A percentile compares a stretch with the other conserved stretches of the same genome.
Evolutionary conservation across 352 stramenopile species (phyloP).

Genomic region (Phytophthora cactorum): DNA sequence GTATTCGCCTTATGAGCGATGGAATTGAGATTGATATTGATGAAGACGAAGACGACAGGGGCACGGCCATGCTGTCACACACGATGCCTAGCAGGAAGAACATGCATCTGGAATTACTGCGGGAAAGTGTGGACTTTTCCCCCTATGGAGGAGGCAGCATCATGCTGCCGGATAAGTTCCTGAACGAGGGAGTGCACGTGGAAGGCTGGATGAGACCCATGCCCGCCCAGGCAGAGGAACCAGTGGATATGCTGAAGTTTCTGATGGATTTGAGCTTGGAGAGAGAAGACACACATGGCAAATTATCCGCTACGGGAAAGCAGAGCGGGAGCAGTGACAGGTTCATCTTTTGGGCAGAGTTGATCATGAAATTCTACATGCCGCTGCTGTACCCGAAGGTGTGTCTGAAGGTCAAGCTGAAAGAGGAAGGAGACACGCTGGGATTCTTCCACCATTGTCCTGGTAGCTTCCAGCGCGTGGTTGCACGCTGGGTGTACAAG

Average conservation of each 20-base stretch:
- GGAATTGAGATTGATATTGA: constrained; percentile 54
- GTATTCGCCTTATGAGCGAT: constrained; percentile 51
- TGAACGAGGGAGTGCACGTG: constrained; percentile 86
- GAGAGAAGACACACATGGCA: constrained; percentile 51
- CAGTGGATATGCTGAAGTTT: constrained; percentile 91
- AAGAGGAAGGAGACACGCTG: constrained; percentile 79
- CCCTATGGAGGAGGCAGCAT: constrained; percentile 87
- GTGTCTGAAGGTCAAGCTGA: constrained; percentile 85
- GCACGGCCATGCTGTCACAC: constrained; percentile 46
- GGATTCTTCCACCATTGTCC: constrained; percentile 91
- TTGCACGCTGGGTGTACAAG: constrained; percentile 89
- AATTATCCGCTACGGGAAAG: constrained; percentile 33
- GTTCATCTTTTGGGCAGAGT: constrained; percentile 86
- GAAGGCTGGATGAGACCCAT: constrained; percentile 85
- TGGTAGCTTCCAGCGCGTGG: constrained; percentile 86
- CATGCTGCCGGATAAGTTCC: constrained; percentile 76
- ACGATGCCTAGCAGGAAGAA: constrained; percentile 52
- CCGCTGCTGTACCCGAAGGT: constrained; percentile 87
- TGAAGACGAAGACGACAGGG: constrained; percentile 48
- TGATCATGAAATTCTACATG: constrained; percentile 93
- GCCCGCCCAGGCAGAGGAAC: constrained; percentile 84
- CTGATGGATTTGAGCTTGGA: constrained; percentile 90
- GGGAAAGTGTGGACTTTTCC: constrained; percentile 87
- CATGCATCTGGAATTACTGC: constrained; percentile 78
- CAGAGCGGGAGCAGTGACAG: constrained; percentile 52